Percentiles rank a stretch among this genome's conserved stretches.
Evolutionary conservation across 2,329 filamentous ascomycete genomes (phyloP).

Genomic region (Fonsecaea erecta): DNA sequence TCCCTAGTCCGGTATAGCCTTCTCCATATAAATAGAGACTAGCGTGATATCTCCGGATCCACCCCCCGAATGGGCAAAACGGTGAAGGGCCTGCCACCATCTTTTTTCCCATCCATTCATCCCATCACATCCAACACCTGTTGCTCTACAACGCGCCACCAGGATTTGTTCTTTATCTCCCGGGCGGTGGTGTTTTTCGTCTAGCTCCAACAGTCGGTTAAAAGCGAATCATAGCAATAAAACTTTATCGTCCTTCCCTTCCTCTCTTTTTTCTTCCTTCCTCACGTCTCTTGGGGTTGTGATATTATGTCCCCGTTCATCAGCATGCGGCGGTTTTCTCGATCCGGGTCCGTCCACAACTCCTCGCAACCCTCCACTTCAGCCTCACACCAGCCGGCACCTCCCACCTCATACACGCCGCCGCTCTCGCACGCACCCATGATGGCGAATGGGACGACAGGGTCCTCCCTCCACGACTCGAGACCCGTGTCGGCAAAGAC

Average conservation of each 20-base stretch:
- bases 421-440: constrained; percentile 34
- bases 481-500: constrained; percentile 34
- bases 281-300: constrained; percentile 4
- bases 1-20: neutral
- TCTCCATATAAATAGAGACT: constrained; percentile 4
- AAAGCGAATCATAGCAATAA: neutral
- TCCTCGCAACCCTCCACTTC: constrained; percentile 20
- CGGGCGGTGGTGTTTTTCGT: constrained; percentile 7
- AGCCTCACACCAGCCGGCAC: constrained; percentile 8
- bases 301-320: constrained; percentile 30
- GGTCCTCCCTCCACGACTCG: constrained; percentile 24
- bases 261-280: constrained; percentile 10
- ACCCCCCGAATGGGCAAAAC: neutral
- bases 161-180: neutral
- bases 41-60: neutral
- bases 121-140: constrained; percentile 15
- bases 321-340: constrained; percentile 33
- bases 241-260: neutral
- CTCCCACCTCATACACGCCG: constrained; percentile 32
- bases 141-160: neutral
- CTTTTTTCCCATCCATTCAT: constrained; percentile 19
- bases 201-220: neutral
- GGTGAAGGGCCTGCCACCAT: constrained; percentile 15
- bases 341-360: constrained; percentile 29
- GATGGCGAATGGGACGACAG: constrained; percentile 25